Evolutionary conservation across 2,329 filamentous ascomycete genomes (phyloP), one percentile per base, ranked within the genome.

Genomic region (Lachnellula occidentalis): DNA sequence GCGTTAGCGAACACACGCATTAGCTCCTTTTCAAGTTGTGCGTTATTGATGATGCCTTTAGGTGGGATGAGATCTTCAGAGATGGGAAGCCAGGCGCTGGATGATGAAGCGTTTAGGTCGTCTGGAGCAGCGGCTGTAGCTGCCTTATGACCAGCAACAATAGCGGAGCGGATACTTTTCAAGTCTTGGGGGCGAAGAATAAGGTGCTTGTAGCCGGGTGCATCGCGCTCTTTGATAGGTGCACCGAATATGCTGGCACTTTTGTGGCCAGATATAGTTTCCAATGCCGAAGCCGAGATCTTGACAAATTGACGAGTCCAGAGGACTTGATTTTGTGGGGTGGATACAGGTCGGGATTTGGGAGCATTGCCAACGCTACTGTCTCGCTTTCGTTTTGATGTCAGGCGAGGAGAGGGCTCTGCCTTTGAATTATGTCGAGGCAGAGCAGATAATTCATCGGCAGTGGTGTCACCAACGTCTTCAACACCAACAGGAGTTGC

Each of bases 1-100:
- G 94, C 92, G 66, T 97, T 97, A 62, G 91, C 90, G 70, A 97
- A 96, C 89, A 97, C 96, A 64, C 95, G 88, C 64, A 95, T 90
- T 11, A 97, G 76, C 70, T 97, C 92, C 61, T 91, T 90, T 71
- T 97, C 92, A 15, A 97, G 78, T 69, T 97, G 94, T 1, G 87
- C 84, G 49, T 88, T 92, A 71, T 97, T 97, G 71, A 97, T 89
- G 64, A 97, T 96, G 19, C 86, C 90, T 64, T 85, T 89, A 0
- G 94, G 92, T 2, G 92, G 90, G 2, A 92, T 78, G 24, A 96
- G 76, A 54, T 96, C 90, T 48, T 86, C 80, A 2, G 82, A 87
- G 54, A 88, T 80, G 8, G 88, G 83, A 6, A 92, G 73, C 76
- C 80, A 82, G 19, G 88, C 75, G 54, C 74, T 79, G 6, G 78